phyloP scores from a whole-genome alignment of 1,139 yeast genomes.

The Yamadazyma friedrichii region DNA sequence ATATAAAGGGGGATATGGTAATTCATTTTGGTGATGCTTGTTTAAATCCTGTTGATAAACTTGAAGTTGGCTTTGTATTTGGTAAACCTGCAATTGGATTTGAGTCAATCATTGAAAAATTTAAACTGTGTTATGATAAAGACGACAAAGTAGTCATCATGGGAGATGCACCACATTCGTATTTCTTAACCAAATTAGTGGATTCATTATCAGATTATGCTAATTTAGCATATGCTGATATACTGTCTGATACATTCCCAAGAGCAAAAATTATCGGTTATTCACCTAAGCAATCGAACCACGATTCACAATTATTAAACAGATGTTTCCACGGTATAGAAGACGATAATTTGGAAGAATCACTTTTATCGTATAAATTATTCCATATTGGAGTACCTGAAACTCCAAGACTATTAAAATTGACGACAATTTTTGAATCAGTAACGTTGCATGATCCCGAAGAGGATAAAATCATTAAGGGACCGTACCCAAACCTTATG shows the following conservation, averaged over 20 bases:
- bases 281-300: slow-evolving; percentile 16
- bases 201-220: slow-evolving; percentile 33
- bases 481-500: slow-evolving; percentile 77
- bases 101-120: slow-evolving; percentile 20
- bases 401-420: slow-evolving; percentile 71
- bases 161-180: slow-evolving; percentile 66
- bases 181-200: slow-evolving; percentile 36
- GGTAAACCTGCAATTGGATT: slow-evolving; percentile 61
- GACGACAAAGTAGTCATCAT: slow-evolving; percentile 50
- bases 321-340: slow-evolving; percentile 24
- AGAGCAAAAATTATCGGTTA: slow-evolving; percentile 44
- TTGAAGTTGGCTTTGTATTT: slow-evolving; percentile 75
- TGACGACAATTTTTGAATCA: slow-evolving; percentile 65
- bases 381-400: slow-evolving; percentile 76
- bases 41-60: slow-evolving; percentile 67
- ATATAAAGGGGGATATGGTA: slow-evolving; percentile 80
- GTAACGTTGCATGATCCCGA: slow-evolving; percentile 50
- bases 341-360: slow-evolving; percentile 20
- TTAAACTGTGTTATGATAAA: slow-evolving; percentile 34
- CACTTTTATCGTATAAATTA: slow-evolving; percentile 43
- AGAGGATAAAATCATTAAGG: slow-evolving; percentile 29
- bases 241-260: slow-evolving; percentile 16
- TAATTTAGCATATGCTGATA: slow-evolving; percentile 49
- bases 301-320: slow-evolving; percentile 19
- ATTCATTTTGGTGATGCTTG: slow-evolving; percentile 97